Conservation (phyloP, 2,329 filamentous ascomycete genomes). For the Apiospora hydei region DNA sequence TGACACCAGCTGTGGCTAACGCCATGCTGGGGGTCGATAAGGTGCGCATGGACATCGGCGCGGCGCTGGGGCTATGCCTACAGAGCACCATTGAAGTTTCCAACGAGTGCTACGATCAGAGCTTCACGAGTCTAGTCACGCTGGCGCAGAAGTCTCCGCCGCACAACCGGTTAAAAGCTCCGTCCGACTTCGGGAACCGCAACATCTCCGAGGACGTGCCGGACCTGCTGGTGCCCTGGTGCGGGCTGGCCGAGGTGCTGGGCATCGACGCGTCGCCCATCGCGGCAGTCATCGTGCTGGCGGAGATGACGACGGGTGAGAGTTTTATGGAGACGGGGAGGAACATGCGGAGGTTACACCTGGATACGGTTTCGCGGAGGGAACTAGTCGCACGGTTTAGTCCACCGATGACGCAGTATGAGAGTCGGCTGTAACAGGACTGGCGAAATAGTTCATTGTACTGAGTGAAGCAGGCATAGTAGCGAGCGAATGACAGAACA, state of each 20-base stretch:
- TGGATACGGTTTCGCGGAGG: conserved; percentile 23
- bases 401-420: neutral
- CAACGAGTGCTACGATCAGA: conserved; percentile 37
- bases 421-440: neutral
- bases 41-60: conserved; percentile 35
- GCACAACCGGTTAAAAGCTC: conserved; percentile 35
- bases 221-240: conserved; percentile 34
- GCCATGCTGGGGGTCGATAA: conserved; percentile 35
- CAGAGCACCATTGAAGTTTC: conserved; percentile 34
- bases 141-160: conserved; percentile 35
- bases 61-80: conserved; percentile 34
- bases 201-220: conserved; percentile 37
- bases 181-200: conserved; percentile 31
- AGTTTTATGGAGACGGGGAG: conserved; percentile 30
- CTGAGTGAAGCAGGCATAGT: neutral
- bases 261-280: conserved; percentile 34
- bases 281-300: conserved; percentile 32
- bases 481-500: neutral
- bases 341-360: conserved; percentile 28
- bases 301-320: conserved; percentile 32
- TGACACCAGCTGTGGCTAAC: conserved; percentile 31
- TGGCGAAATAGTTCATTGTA: neutral
- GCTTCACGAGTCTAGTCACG: conserved; percentile 35
- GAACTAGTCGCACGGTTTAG: conserved; percentile 25
- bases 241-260: conserved; percentile 32